Base-by-base conservation (phyloP, 257 asterid species). In the Sherardia arvensis region DNA sequence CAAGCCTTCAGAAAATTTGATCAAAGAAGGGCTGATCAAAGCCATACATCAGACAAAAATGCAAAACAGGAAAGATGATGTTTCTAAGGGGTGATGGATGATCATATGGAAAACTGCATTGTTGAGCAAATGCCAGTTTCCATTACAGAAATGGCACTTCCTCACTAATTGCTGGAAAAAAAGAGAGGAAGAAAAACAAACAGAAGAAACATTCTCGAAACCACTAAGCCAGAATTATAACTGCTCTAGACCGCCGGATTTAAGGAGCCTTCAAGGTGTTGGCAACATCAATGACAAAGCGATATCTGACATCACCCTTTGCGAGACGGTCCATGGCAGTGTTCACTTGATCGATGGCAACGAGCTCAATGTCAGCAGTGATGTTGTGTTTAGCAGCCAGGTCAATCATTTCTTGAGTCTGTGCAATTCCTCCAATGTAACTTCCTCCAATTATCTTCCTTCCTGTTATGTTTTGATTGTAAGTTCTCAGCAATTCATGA, bases 251-350 rank as follows among this genome's bases (percentile, higher is more conserved):
- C 43, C 4, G 30, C n/a, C 17, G 59, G 32, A 54, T 56, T 53
- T 53, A 65, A 53, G 69, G 69, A 53, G 67, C 67, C 56, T 69
- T 69, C 63, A 69, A 40, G 26, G 74, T 62, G 67, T 75, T 75
- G 60, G 61, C 73, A 12, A 75, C 68, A 2, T 70, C 73, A 4
- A 75, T 54, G 34, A 70, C 76, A 25, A 70, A 71, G 17, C 88
- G 84, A 64, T 80, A 85, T 77, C 73, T 76, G 1, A 81, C 80
- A 54, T 81, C 79, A 4, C 78, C 75, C 63, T 74, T 81, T 18
- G 28, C 66, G 4, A 81, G 77, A 11, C 87, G 84, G 14, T 74
- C 80, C 77, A 81, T 71, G 0, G 84, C 87, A 0, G 73, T 76
- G 71, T 81, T 81, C 60, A 78, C 69, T 32, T 81, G 75, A 23